Evolutionary conservation across 2,329 filamentous ascomycete genomes (phyloP).

Genomic region (Diaporthe sp.): DNA sequence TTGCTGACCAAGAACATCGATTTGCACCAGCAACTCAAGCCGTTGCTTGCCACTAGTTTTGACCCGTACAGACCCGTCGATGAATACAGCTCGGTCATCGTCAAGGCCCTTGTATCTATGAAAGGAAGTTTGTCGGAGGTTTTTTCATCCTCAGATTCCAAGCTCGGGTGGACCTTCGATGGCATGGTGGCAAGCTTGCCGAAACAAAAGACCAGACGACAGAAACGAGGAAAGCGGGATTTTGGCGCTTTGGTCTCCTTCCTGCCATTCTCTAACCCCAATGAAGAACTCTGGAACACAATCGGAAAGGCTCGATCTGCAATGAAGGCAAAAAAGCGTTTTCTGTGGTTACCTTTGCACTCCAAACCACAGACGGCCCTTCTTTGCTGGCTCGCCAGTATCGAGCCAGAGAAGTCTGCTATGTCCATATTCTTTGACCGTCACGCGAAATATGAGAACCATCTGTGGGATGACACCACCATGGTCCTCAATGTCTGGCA

Average conservation of each 20-base stretch:
- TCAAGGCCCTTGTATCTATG: not conserved
- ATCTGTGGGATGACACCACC: slow-evolving; percentile 46
- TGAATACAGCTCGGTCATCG: not conserved
- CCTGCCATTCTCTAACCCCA: not conserved
- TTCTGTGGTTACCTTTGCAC: not conserved
- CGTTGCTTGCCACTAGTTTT: not conserved
- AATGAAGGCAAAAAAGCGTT: not conserved
- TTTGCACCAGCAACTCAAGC: not conserved
- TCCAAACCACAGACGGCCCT: not conserved
- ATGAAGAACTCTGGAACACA: not conserved
- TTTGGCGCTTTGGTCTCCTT: not conserved
- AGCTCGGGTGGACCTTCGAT: not conserved
- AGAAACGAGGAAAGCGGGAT: not conserved
- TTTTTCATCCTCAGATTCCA: not conserved
- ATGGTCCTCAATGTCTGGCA: slow-evolving; percentile 47
- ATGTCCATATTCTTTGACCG: slow-evolving; percentile 45
- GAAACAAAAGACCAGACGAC: not conserved
- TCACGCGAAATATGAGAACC: slow-evolving; percentile 41
- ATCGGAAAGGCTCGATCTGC: not conserved
- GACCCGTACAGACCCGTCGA: not conserved
- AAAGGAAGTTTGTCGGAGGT: not conserved
- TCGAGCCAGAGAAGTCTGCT: slow-evolving; percentile 19
- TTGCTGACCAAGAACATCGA: not conserved
- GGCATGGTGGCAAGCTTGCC: not conserved
- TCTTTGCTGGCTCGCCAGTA: slow-evolving; percentile 22